These are phyloP conservation scores for Termitomyces sp. DNA, from an alignment of 768 basidiomycete species.

Conservation along the genomic window DNA sequence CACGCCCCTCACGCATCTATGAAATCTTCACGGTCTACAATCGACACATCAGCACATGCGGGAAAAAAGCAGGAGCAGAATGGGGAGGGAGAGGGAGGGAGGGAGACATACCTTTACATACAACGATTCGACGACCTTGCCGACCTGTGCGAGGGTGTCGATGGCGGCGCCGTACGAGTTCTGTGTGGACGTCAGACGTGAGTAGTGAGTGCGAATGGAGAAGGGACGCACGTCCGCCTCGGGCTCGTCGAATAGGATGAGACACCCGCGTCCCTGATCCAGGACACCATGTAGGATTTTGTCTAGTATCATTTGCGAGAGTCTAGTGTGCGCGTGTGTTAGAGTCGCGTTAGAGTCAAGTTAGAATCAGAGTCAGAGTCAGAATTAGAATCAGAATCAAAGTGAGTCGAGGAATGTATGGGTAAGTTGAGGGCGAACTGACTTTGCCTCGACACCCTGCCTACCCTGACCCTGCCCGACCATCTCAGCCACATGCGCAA, in stretches of 20 bases:
- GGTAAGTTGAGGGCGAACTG: conserved; percentile 19
- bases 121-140: conserved; percentile 90
- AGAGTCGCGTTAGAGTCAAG: not conserved
- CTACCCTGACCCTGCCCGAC: conserved; percentile 91
- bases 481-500: conserved; percentile 79
- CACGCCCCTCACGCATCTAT: no score
- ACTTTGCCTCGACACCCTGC: conserved; percentile 91
- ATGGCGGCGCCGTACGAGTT: conserved; percentile 87
- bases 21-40: no score
- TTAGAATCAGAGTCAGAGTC: no score
- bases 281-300: conserved; percentile 91
- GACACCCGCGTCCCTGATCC: conserved; percentile 92
- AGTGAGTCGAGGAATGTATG: no score
- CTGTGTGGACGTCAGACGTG: conserved; percentile 31
- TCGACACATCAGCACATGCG: no score
- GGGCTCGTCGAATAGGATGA: conserved; percentile 85
- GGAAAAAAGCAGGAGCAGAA: no score
- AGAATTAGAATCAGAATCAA: no score
- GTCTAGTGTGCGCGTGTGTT: conserved; percentile 33
- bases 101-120: conserved; percentile 72
- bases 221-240: conserved; percentile 69
- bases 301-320: conserved; percentile 98
- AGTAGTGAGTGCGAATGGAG: not conserved
- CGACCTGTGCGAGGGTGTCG: conserved; percentile 83
- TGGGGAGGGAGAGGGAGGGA: no score